Evolutionary conservation across 768 basidiomycete species (phyloP), one percentile per base, ranked within the genome.

Genomic region (Leccinum barrowsii): DNA sequence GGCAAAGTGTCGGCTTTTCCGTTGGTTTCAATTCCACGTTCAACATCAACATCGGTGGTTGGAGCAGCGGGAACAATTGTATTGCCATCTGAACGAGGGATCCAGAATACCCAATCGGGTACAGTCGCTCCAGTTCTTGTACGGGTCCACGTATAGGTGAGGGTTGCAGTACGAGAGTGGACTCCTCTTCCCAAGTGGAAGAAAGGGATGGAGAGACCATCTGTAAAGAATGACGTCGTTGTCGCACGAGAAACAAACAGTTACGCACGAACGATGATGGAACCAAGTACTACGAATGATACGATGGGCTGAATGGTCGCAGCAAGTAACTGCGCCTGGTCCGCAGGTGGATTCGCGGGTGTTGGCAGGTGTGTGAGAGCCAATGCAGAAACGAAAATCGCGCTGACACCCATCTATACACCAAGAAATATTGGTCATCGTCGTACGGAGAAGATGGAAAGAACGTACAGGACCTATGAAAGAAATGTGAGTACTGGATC

Each of bases 381-480:
- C 26, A 93, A 72, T 0, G 85, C 86, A 10, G 89, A 85, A 56
- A 98, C 87, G 71, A 98, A 99, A 48, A 98, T 78, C 6, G 96
- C 89, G 0, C 89, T 86, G 22, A 97, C 94, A 53, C 95, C 95
- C 90, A 97, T 94, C 79, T 93, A 73, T 6, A 59, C 58, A 56
- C 1, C 24, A 40, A 42, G 13, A 12, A 50, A 37, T 11, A 42
- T 50, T 15, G 5, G 37, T 55, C 44, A 51, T 54, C 22, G 12
- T 30, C 1, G 15, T 17, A 28, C 28, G 5, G 26, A 50, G 54
- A 34, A 59, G 24, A 4, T 8, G 13, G 35, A 12, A 52, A 34
- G 37, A 50, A 74, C 83, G 65, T 60, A 84, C 85, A 54, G 85
- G 84, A 47, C 84, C 85, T 84, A 55, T 58, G 24, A 22, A 54